Conservation (phyloP, 768 basidiomycete genomes). For the Pulveroboletus frians region DNA sequence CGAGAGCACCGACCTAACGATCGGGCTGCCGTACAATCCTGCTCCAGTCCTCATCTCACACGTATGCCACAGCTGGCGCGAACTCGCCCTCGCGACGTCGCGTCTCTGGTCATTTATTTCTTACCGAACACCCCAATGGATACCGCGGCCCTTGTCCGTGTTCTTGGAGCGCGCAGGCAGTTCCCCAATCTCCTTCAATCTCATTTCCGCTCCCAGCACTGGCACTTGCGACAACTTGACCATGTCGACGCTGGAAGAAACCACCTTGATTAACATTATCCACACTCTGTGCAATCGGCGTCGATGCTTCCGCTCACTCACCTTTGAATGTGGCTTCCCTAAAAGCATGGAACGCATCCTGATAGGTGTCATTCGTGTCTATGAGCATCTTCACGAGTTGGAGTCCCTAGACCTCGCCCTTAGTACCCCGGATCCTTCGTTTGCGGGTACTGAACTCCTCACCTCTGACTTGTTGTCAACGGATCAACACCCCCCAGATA, state of each 20-base stretch:
- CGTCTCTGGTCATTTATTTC: conserved; percentile 42
- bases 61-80: conserved; percentile 48
- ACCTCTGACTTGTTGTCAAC: conserved; percentile 14
- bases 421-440: conserved; percentile 22
- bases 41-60: conserved; percentile 42
- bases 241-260: conserved; percentile 15
- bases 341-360: conserved; percentile 29
- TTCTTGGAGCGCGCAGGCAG: conserved; percentile 36
- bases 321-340: conserved; percentile 30
- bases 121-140: conserved; percentile 25
- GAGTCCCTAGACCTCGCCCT: conserved; percentile 29
- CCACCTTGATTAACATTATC: conserved; percentile 25
- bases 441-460: conserved; percentile 25
- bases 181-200: conserved; percentile 34
- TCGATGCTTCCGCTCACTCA: conserved; percentile 30
- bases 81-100: conserved; percentile 38
- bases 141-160: conserved; percentile 16
- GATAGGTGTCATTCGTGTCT: conserved; percentile 13
- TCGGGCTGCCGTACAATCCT: conserved; percentile 26
- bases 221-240: conserved; percentile 7
- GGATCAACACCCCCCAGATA: conserved; percentile 1
- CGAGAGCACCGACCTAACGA: conserved; percentile 18
- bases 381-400: conserved; percentile 20
- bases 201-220: conserved; percentile 20
- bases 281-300: conserved; percentile 17